Evolutionary conservation across 2,329 filamentous ascomycete species (phyloP), one percentile per base, ranked within the genome.

Genomic region (Lecanicillium sp.): DNA sequence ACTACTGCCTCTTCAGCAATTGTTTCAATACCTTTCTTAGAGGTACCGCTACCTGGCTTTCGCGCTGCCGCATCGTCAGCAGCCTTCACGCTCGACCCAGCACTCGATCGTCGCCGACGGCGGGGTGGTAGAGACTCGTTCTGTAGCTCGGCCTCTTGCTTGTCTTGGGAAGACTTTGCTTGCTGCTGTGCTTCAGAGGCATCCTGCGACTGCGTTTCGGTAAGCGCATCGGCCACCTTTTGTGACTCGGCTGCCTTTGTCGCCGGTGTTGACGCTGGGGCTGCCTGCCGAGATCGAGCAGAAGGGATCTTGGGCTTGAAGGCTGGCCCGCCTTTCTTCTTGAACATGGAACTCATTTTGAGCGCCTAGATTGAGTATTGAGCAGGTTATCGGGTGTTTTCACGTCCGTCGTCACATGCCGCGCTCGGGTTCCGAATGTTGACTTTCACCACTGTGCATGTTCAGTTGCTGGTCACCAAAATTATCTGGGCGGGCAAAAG

Each of bases 261-360:
- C n/a, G 29, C 17, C n/a, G 29, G 41, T 19, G 47, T 38, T 41
- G 60, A 53, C 41, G 55, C 51, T 42, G 64, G 56, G 40, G 64
- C 61, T 46, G 67, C 65, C 44, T 57, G 54, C 41, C 69, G 64
- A 42, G 71, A 68, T 52, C 79, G 74, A 47, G 69, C 66, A 25
- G 62, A 57, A 22, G 74, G 75, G 47, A 75, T 74, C 63, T 83
- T 86, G 32, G 82, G 82, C 56, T 83, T 83, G 64, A 87, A 85
- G 63, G 68, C 68, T 42, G 70, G 63, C 49, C 70, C 68, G 52
- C 67, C 70, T 49, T 70, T 67, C 61, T 85, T 83, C 63, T 84
- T 84, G 59, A 81, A 71, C 63, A 82, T 81, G 43, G 70, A 73
- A 62, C 73, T 78, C 68, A 83, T 81, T 49, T 62, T 68, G 63